Evolutionary conservation across 2,329 filamentous ascomycete species (phyloP).

Genomic region (Xylaria arbuscula): DNA sequence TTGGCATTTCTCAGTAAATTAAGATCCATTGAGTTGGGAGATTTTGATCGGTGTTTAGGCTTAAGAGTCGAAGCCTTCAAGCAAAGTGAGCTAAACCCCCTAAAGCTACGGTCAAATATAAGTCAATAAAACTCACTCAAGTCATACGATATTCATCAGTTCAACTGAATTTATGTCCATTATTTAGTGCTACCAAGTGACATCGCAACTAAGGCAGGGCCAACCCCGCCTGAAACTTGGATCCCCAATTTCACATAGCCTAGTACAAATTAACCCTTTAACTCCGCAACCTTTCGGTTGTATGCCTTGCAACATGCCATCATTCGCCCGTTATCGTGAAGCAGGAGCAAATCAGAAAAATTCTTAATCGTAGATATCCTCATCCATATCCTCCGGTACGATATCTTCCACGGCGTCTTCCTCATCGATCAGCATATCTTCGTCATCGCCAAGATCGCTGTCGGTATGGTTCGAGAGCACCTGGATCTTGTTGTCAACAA

Average conservation of each 20-base stretch:
- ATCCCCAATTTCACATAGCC: not conserved
- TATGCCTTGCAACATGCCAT: slow-evolving; percentile 20
- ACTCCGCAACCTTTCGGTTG: slow-evolving; percentile 21
- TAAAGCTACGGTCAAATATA: not conserved
- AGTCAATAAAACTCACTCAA: not conserved
- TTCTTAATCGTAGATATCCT: slow-evolving; percentile 62
- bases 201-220: not conserved
- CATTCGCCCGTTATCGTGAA: slow-evolving; percentile 3
- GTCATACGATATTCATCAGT: not conserved
- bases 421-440: slow-evolving; percentile 78
- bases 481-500: slow-evolving; percentile 81
- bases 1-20: too few species aligned
- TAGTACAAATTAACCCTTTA: slow-evolving; percentile 19
- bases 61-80: too few species aligned
- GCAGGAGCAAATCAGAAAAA: not conserved
- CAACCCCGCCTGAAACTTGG: not conserved
- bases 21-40: too few species aligned
- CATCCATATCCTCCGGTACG: slow-evolving; percentile 68
- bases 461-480: slow-evolving; percentile 85
- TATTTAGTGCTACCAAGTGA: not conserved
- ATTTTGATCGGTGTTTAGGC: too few species aligned
- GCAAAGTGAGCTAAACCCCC: too few species aligned
- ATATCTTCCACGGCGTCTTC: slow-evolving; percentile 79
- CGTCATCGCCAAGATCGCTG: slow-evolving; percentile 67
- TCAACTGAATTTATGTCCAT: not conserved